Evolutionary conservation across 1,139 yeast species (phyloP), one percentile per base, ranked within the genome.

Genomic region (Lodderomyces orthopsilosis): DNA sequence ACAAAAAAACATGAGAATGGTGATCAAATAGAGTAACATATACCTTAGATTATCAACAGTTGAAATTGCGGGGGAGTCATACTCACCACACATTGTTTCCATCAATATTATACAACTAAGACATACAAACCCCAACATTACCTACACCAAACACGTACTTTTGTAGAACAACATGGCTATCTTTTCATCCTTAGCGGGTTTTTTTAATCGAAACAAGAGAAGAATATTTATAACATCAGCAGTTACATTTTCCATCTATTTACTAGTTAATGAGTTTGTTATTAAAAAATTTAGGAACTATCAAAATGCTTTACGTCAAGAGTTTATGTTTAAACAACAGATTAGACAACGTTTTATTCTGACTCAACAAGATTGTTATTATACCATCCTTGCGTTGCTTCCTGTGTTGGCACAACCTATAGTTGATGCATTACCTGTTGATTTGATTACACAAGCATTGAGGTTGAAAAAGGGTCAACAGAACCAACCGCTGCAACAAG

Each of bases 351-450:
- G 96, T 48, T 93, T 90, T 58, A 81, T 85, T 43, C 97, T 90
- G 66, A 93, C 96, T 17, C 98, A 91, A 58, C 85, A 84, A 55
- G 98, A 93, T 65, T 88, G 96, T 41, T 76, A 87, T 44, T 83
- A 82, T 64, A 91, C 98, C 0, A 80, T 91, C 46, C 73, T 87
- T 59, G 93, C 95, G 8, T 74, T 93, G 51, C 69, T 89, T 43
- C 96, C 96, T 0, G 88, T 88, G 13, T 70, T 91, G 45, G 75
- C 84, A 4, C 73, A 75, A 18, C 89, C 87, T 21, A 75, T 88
- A 7, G 63, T 82, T 47, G 81, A 76, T 23, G 70, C 73, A 44
- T 70, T 85, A 49, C 85, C 88, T 7, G 91, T 86, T 22, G 96
- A 89, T 57, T 68, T 74, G 46, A 82, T 86, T 52, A 84, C 95